Conservation (phyloP, 805 yeast species). For the Yamadazyma akitaensis region DNA sequence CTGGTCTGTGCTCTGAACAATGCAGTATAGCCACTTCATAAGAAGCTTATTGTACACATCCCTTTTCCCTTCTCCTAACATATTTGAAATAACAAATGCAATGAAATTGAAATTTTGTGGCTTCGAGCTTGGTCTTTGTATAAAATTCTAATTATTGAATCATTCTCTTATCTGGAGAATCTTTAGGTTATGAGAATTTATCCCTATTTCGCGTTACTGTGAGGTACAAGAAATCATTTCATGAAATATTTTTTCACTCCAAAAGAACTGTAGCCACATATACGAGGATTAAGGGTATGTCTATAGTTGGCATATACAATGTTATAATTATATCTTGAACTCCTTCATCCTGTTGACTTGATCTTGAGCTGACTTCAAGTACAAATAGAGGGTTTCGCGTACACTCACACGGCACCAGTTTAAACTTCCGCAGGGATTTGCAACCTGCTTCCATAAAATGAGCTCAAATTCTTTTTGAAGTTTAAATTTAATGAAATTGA, state of each 20-base stretch:
- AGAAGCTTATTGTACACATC: not conserved
- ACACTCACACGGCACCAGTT: too few species aligned
- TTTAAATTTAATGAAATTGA: too few species aligned
- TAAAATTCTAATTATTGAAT: too few species aligned
- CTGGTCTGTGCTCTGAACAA: not conserved
- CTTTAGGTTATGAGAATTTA: not conserved
- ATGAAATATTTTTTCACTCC: not conserved
- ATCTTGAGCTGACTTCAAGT: too few species aligned
- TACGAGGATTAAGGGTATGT: not conserved
- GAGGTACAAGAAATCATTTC: not conserved
- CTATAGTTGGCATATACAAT: too few species aligned
- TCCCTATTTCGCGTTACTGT: not conserved
- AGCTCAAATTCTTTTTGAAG: too few species aligned
- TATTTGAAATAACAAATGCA: not conserved
- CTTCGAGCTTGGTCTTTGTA: not conserved
- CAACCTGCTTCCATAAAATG: too few species aligned
- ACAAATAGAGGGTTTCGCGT: too few species aligned
- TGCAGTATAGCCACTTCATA: not conserved
- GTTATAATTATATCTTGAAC: too few species aligned
- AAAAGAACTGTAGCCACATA: not conserved
- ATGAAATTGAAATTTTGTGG: not conserved
- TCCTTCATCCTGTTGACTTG: too few species aligned
- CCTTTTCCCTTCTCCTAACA: not conserved
- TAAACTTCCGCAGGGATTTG: too few species aligned
- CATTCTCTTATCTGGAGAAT: not conserved